Evolutionary conservation across 257 asterid species (phyloP).

Genomic region (Solanum pennellii): DNA sequence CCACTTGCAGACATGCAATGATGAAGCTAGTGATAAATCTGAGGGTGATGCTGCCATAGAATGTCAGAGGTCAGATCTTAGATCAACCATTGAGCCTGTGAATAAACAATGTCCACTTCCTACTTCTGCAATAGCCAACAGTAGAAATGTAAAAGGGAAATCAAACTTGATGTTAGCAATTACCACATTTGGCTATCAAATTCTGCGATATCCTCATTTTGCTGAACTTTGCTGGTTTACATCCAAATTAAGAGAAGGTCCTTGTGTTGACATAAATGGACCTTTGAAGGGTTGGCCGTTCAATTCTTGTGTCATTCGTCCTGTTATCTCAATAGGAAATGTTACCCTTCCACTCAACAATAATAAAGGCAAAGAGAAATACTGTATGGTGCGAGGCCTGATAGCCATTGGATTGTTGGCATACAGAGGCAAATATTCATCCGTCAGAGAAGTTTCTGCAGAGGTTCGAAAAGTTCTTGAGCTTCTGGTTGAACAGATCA

Average conservation of each 20-base stretch:
- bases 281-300: conserved; percentile 98
- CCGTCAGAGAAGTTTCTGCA: conserved; percentile 50
- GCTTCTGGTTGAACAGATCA: conserved; percentile 47
- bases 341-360: conserved; percentile 24
- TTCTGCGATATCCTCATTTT: conserved; percentile 86
- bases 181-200: conserved; percentile 83
- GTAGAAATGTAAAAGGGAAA: conserved; percentile 49
- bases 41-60: conserved; percentile 20
- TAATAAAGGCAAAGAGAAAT: conserved; percentile 35
- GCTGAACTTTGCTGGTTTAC: conserved; percentile 98
- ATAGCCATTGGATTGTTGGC: conserved; percentile 90
- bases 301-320: conserved; percentile 77
- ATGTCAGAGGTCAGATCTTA: conserved; percentile 4
- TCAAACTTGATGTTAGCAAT: conserved; percentile 68
- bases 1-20: conserved; percentile 19
- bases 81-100: conserved; percentile 6
- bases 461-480: conserved; percentile 77
- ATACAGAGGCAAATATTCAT: conserved; percentile 68
- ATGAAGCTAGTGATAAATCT: conserved; percentile 14
- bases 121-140: conserved; percentile 25
- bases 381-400: conserved; percentile 66
- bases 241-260: conserved; percentile 91
- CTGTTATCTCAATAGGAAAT: conserved; percentile 33
- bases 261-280: conserved; percentile 55
- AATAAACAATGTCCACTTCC: conserved; percentile 22